Base-by-base conservation (phyloP, 2,329 filamentous ascomycete genomes). In the Nannizziopsis barbatae region DNA sequence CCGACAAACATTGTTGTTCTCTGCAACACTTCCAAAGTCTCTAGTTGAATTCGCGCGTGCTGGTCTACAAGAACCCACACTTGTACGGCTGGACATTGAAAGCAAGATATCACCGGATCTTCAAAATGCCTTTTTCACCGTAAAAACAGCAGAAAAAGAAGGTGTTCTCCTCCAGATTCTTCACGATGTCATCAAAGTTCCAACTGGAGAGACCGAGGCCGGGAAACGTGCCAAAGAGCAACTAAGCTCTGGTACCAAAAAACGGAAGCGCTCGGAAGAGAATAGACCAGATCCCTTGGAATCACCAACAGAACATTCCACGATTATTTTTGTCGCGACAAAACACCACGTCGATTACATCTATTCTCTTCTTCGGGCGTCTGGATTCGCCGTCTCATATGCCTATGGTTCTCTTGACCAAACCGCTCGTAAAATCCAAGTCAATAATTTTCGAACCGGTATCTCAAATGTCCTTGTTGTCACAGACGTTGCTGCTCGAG, bases 281-380 rank as follows among this genome's bases (percentile, higher is more conserved):
- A 74, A 61, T 3, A 63, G 76, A 51, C 61, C 70, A 9, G 67
- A 74, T 2, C 68, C 71, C 30, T 78, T 72, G 37, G 81, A 84
- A 47, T 86, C 84, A 47, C 87, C 88, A 1, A 92, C 88, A 0
- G 77, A 86, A 51, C 83, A 95, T 63, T 95, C 92, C 0, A 98
- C 93, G 0, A 95, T 98, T 57, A 74, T 98, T 3, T 98, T 98
- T 60, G 80, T 86, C 0, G 86, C 90, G 1, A 96, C 92, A 0
- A 96, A 98, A 62, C 92, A 98, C 67, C 88, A 95, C 61, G 92
- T 98, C 45, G 93, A 98, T 59, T 98, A 96, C 61, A 70, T 98
- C 3, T 80, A 85, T 35, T 77, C 79, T 38, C 68, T 98, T n/a
- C 74, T 98, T n/a, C 75, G 76, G 20, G 72, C 83, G 45, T 80